Evolutionary conservation across 768 basidiomycete genomes (phyloP), one percentile per base, ranked within the genome.

Genomic region (Leccinum arenicola): DNA sequence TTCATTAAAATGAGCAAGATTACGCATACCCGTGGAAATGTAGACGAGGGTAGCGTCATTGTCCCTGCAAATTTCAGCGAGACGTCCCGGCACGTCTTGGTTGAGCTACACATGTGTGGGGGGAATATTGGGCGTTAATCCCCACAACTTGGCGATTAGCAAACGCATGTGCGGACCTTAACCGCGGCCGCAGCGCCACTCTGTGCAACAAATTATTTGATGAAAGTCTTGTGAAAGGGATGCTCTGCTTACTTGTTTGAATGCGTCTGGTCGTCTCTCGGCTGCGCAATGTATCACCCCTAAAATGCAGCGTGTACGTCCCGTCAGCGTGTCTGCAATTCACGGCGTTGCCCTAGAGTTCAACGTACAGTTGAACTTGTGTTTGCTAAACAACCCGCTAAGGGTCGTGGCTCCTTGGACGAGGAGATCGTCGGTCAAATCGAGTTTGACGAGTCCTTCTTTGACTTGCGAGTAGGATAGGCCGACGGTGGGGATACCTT

Each of bases 241-340:
- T 21, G 38, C 2, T 8, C 8, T 8, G 54, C 81, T 52, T 62
- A 91, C 94, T 77, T 89, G 89, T 72, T 96, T 93, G 57, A 93
- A 95, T 12, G 93, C 90, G 69, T 98, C 95, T 5, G 95, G 94
- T 48, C 95, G 78, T 61, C 96, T 77, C 75, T 98, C 95, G 2
- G 96, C 96, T 14, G 96, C 96, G 67, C 95, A 97, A 69, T 98
- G 96, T 15, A 98, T 86, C 40, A 98, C 85, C 86, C 89, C 88
- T 89, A 68, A 65, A 47, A 57, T 45, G 11, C 23, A 43, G 40
- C 6, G n/a, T 2, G 57, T 36, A 50, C 17, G 21, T 27, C 45
- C 10, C 31, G 63, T 66, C 52, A 58, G 56, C 33, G 47, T n/a
- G 35, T 14, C 12, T 6, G 35, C 50, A 5, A 12, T 27, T 33